A percentile compares a stretch with the other conserved stretches of the same genome.
These are phyloP conservation scores for Musa troglodytarum DNA, from an alignment of 176 grass and related monocot species.

Conservation along the genomic window DNA sequence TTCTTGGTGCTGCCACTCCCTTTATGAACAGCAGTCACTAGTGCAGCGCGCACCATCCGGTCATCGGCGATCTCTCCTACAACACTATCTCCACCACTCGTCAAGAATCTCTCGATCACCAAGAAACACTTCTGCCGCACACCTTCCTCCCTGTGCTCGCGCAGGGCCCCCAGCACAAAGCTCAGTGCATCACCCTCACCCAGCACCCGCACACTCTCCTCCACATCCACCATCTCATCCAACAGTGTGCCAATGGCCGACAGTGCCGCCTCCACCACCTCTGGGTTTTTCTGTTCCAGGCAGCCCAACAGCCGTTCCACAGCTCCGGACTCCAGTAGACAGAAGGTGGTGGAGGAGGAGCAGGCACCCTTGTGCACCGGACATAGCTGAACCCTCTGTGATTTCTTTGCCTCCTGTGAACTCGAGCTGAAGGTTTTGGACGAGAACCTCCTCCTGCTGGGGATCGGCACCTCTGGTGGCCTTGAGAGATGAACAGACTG, in stretches of 20 bases:
- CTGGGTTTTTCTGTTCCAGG: constrained; percentile 46
- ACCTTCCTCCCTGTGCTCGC: constrained; percentile 42
- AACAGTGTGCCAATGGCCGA: constrained; percentile 73
- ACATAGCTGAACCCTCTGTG: constrained; percentile 28
- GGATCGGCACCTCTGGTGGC: constrained; percentile 18
- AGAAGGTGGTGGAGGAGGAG: constrained; percentile 50
- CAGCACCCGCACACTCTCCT: constrained; percentile 48
- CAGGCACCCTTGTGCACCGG: constrained; percentile 61
- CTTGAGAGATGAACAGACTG: constrained; percentile 46
- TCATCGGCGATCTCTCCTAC: constrained; percentile 45
- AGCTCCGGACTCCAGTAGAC: constrained; percentile 50
- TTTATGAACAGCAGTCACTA: constrained; percentile 62
- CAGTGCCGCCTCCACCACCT: constrained; percentile 44
- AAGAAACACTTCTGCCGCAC: constrained; percentile 60
- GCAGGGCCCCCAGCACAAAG: constrained; percentile 41
- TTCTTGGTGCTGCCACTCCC: constrained; percentile 54
- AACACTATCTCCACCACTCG: constrained; percentile 42
- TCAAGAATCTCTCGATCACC: constrained; percentile 64
- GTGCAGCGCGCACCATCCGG: constrained; percentile 42
- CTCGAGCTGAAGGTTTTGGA: constrained; percentile 32
- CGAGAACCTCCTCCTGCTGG: constrained; percentile 50
- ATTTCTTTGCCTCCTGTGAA: not conserved
- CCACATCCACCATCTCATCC: constrained; percentile 55
- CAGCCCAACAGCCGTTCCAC: constrained; percentile 57
- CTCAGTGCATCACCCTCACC: constrained; percentile 36